These are phyloP conservation scores for Tulasnella sp. DNA, from an alignment of 768 basidiomycete species.

Conservation along the genomic window DNA sequence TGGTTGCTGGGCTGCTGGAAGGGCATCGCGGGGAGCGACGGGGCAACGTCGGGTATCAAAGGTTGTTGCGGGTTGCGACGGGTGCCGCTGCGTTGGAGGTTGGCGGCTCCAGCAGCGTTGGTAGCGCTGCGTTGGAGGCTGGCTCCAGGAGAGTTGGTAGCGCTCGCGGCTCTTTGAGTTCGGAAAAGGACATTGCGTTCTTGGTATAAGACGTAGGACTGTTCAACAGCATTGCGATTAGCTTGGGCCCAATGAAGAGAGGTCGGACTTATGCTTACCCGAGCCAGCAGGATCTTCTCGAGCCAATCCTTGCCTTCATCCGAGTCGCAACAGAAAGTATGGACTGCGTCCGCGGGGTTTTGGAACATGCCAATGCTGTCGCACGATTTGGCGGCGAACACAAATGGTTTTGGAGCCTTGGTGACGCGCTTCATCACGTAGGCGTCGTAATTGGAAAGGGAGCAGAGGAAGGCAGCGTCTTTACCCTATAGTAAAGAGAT, in stretches of 20 bases:
- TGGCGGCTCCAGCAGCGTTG: neutral
- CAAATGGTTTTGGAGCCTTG: slow-evolving; percentile 81
- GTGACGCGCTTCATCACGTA: slow-evolving; percentile 76
- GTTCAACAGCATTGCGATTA: slow-evolving; percentile 36
- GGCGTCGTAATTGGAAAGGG: slow-evolving; percentile 85
- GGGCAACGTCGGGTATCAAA: slow-evolving; percentile 29
- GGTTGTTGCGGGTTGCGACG: neutral
- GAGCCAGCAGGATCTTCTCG: slow-evolving; percentile 76
- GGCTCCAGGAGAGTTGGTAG: neutral
- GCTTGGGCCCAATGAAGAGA: neutral
- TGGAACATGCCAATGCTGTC: slow-evolving; percentile 88
- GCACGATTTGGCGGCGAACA: slow-evolving; percentile 86
- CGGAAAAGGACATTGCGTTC: slow-evolving; percentile 69
- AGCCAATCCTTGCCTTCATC: slow-evolving; percentile 78
- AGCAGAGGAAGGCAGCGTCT: slow-evolving; percentile 80
- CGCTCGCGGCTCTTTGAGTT: neutral
- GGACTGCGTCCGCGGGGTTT: slow-evolving; percentile 83
- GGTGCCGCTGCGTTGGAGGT: slow-evolving; percentile 14
- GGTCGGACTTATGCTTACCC: slow-evolving; percentile 55
- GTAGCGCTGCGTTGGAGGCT: neutral
- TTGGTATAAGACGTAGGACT: slow-evolving; percentile 85
- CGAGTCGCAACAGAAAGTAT: slow-evolving; percentile 78
- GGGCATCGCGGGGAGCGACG: slow-evolving; percentile 21
- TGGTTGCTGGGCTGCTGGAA: slow-evolving; percentile 15
- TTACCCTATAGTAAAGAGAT: slow-evolving; percentile 60